Conservation (phyloP, 192 early-diverging fungal genomes). For the Umbelopsis sp. region DNA sequence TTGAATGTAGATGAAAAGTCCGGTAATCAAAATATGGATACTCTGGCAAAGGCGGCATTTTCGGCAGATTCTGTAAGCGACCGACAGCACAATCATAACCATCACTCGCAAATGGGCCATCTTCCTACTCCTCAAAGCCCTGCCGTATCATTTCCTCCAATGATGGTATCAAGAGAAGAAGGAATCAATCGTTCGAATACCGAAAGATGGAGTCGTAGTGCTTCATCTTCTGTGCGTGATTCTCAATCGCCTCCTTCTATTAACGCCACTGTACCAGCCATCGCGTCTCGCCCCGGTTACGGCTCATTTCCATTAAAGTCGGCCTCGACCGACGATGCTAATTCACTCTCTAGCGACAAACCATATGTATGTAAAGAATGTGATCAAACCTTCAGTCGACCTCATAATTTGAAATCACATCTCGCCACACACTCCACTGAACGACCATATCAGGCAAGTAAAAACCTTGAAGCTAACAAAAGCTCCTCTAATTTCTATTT, state of each 20-base stretch:
- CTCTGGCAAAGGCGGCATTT: slow-evolving; percentile 7
- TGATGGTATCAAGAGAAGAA: slow-evolving; percentile 14
- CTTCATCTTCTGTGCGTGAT: slow-evolving; percentile 2
- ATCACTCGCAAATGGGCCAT: neutral
- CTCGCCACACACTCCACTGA: slow-evolving; percentile 32
- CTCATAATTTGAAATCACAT: slow-evolving; percentile 39
- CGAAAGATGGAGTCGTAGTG: slow-evolving; percentile 2
- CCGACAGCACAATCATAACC: neutral
- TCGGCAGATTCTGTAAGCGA: neutral
- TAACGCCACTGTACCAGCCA: slow-evolving; percentile 18
- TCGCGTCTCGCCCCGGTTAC: slow-evolving; percentile 11
- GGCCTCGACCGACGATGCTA: slow-evolving; percentile 38
- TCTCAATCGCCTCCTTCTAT: slow-evolving; percentile 16
- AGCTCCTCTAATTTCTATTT: too few relatives aligned
- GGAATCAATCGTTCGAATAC: neutral
- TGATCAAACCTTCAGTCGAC: slow-evolving; percentile 28
- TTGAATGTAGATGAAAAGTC: neutral
- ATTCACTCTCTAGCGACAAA: neutral
- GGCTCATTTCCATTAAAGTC: slow-evolving; percentile 20
- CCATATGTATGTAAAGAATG: slow-evolving; percentile 25
- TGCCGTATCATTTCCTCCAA: slow-evolving; percentile 5
- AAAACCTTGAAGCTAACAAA: too few relatives aligned
- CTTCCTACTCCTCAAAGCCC: slow-evolving; percentile 13
- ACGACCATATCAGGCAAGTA: slow-evolving; percentile 34
- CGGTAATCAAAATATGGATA: slow-evolving; percentile 1